Conservation (phyloP, 768 basidiomycete species). For the Psilocybe azurescens region DNA sequence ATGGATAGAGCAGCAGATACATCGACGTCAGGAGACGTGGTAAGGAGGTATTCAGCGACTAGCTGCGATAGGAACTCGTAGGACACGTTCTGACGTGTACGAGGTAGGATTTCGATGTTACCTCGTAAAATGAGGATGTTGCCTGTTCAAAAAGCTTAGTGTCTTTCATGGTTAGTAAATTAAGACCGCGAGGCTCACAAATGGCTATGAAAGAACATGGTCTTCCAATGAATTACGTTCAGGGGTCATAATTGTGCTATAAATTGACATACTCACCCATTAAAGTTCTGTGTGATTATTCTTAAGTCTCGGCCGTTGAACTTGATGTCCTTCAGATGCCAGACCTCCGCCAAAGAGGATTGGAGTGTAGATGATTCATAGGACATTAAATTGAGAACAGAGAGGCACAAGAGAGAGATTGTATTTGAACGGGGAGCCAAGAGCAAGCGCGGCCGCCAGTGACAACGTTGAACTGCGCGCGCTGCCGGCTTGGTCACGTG, state of each 20-base stretch:
- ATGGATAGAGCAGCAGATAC: slow-evolving; percentile 76
- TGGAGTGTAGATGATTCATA: slow-evolving; percentile 38
- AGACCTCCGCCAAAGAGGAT: slow-evolving; percentile 63
- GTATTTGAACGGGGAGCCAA: background rate
- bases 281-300: slow-evolving; percentile 85
- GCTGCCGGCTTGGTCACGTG: too few relatives aligned
- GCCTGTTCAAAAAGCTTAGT: slow-evolving; percentile 46
- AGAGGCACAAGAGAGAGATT: background rate
- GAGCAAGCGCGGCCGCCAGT: too few relatives aligned
- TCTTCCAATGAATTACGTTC: slow-evolving; percentile 41
- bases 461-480: too few relatives aligned
- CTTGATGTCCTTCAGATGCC: slow-evolving; percentile 74
- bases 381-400: slow-evolving; percentile 22
- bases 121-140: slow-evolving; percentile 91
- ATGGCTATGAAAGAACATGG: slow-evolving; percentile 93
- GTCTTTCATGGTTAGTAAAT: background rate
- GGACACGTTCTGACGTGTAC: slow-evolving; percentile 69
- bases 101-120: slow-evolving; percentile 75
- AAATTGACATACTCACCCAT: slow-evolving; percentile 59
- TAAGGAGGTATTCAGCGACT: slow-evolving; percentile 82
- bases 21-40: slow-evolving; percentile 59
- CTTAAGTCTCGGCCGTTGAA: slow-evolving; percentile 54
- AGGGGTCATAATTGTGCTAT: background rate
- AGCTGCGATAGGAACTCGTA: slow-evolving; percentile 87
- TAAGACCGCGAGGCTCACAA: slow-evolving; percentile 48